phyloP scores from a whole-genome alignment of 768 basidiomycete genomes.

The Mycena chlorophos region DNA sequence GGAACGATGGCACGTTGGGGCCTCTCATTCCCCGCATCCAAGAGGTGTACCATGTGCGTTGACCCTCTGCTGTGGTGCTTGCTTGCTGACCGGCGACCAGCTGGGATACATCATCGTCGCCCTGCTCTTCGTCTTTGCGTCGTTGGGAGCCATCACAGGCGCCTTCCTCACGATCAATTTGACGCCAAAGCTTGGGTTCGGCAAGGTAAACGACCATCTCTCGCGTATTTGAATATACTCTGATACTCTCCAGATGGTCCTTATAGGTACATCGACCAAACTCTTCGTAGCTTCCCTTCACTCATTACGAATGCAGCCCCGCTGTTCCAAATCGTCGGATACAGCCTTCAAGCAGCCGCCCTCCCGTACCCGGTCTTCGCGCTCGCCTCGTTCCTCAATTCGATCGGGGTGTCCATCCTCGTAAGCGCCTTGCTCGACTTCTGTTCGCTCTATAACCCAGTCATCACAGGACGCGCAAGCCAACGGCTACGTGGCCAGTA shows the following conservation, averaged over 20 bases:
- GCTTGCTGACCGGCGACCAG: conserved; percentile 23
- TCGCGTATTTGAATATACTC: neutral
- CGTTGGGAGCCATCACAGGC: conserved; percentile 46
- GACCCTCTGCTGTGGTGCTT: neutral
- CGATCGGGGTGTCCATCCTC: conserved; percentile 51
- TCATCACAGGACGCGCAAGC: conserved; percentile 50
- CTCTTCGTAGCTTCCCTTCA: neutral
- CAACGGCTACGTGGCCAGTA: conserved; percentile 51
- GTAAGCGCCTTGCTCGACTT: conserved; percentile 24
- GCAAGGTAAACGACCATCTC: conserved; percentile 35
- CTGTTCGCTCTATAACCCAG: neutral
- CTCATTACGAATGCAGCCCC: conserved; percentile 35
- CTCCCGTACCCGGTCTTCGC: conserved; percentile 56
- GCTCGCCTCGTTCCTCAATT: conserved; percentile 44
- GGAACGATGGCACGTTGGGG: conserved; percentile 20
- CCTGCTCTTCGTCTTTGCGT: conserved; percentile 44
- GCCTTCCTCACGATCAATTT: conserved; percentile 51
- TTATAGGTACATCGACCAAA: conserved; percentile 16
- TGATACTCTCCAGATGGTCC: conserved; percentile 11
- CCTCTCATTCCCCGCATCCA: conserved; percentile 23
- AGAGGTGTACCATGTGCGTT: conserved; percentile 16
- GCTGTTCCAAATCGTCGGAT: conserved; percentile 43
- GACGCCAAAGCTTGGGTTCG: conserved; percentile 48
- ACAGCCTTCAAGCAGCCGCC: conserved; percentile 45
- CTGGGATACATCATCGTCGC: conserved; percentile 53